phyloP scores from a whole-genome alignment of 129 eudicot genomes.

The Cynara cardunculus region DNA sequence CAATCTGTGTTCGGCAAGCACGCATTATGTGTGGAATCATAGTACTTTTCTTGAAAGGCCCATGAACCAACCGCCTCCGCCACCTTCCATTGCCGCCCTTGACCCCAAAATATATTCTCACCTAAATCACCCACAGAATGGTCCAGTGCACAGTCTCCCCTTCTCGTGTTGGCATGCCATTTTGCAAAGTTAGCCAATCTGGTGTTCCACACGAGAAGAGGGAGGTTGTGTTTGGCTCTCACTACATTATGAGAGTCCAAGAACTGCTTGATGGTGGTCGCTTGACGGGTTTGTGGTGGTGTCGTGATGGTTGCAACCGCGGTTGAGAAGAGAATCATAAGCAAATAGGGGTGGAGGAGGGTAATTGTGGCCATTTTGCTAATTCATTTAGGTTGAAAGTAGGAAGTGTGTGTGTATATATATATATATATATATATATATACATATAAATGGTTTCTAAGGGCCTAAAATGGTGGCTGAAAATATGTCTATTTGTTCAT shows the following conservation, averaged over 20 bases:
- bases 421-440: neutral
- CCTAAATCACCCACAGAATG: neutral
- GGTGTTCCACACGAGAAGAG: constrained; percentile 8
- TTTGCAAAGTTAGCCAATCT: neutral
- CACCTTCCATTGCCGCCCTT: constrained; percentile 8
- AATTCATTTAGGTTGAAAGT: neutral
- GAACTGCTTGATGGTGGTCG: neutral
- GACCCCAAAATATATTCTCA: constrained; percentile 5
- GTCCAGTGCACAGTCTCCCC: neutral
- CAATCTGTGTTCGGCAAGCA: neutral
- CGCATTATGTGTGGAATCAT: neutral
- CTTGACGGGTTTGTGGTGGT: neutral
- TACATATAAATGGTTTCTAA: neutral
- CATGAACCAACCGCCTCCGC: neutral
- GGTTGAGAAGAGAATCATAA: neutral
- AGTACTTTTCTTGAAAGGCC: constrained; percentile 8
- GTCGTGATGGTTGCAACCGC: neutral
- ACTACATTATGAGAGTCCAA: neutral
- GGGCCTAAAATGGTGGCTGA: constrained; percentile 9
- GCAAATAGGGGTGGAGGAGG: neutral
- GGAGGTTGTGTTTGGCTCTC: neutral
- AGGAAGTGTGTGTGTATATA: neutral
- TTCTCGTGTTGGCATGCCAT: neutral
- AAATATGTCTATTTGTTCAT: neutral
- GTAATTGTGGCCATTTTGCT: neutral